These are phyloP conservation scores for Yamadazyma pseudoaaseri DNA, from an alignment of 1,139 yeast genomes.

Conservation along the genomic window DNA sequence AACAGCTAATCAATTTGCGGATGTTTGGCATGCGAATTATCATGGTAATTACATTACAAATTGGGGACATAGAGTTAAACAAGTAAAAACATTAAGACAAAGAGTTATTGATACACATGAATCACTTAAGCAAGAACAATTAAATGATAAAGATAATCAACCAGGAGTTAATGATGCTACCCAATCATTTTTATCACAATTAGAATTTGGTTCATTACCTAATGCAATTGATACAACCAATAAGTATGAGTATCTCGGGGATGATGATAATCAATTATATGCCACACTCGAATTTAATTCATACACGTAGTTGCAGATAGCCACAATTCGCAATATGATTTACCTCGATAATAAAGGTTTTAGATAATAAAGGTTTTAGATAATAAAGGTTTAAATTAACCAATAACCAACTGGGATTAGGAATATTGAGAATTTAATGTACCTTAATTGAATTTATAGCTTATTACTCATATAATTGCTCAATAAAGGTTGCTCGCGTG, in stretches of 20 bases:
- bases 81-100: slow-evolving; percentile 48
- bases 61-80: slow-evolving; percentile 68
- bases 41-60: slow-evolving; percentile 51
- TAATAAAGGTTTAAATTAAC: too few relatives aligned
- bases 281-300: slow-evolving; percentile 45
- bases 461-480: too few relatives aligned
- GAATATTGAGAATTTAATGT: too few relatives aligned
- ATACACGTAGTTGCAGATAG: slow-evolving; percentile 33
- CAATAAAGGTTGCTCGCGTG: too few relatives aligned
- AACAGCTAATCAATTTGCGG: slow-evolving; percentile 70
- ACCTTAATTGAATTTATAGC: too few relatives aligned
- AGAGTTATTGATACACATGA: slow-evolving; percentile 36
- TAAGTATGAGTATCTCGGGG: slow-evolving; percentile 13
- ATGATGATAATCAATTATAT: slow-evolving; percentile 24
- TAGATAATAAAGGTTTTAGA: too few relatives aligned
- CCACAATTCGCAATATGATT: too few relatives aligned
- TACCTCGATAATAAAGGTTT: too few relatives aligned
- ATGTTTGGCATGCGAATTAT: slow-evolving; percentile 59
- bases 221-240: slow-evolving; percentile 8
- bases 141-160: slow-evolving; percentile 10
- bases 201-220: slow-evolving; percentile 18
- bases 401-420: too few relatives aligned
- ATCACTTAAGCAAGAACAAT: slow-evolving; percentile 18
- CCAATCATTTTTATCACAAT: slow-evolving; percentile 29
- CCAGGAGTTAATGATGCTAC: slow-evolving; percentile 21